These are phyloP conservation scores for Glarea lozoyensis DNA, from an alignment of 495 filamentous ascomycete genomes.

Conservation along the genomic window DNA sequence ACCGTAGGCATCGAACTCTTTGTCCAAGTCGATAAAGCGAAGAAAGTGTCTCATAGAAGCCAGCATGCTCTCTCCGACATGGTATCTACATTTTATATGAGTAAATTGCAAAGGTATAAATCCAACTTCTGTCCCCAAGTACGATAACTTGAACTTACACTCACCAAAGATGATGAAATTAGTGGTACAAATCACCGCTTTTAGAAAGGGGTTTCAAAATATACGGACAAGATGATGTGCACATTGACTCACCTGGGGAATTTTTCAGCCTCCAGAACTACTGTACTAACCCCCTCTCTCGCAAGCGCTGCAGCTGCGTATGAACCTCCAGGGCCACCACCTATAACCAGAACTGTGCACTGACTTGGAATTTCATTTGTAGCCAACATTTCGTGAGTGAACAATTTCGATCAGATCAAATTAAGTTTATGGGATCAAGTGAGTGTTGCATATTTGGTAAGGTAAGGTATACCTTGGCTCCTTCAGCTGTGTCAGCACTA, in stretches of 20 bases:
- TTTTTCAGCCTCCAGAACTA: conserved; percentile 36
- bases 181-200: too few relatives aligned
- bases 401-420: too few relatives aligned
- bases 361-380: conserved; percentile 32
- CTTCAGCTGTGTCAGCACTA: too few relatives aligned
- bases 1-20: conserved; percentile 32
- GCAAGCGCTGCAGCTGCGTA: conserved; percentile 34
- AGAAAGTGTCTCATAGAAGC: conserved; percentile 39
- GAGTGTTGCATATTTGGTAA: too few relatives aligned
- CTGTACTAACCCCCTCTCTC: conserved; percentile 32
- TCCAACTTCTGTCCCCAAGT: not conserved
- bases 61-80: conserved; percentile 42
- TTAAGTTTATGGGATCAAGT: too few relatives aligned
- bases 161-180: too few relatives aligned
- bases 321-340: conserved; percentile 39
- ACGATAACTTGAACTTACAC: too few relatives aligned
- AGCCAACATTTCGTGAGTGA: too few relatives aligned
- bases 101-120: not conserved
- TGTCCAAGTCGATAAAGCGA: conserved; percentile 37
- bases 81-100: conserved; percentile 26
- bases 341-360: conserved; percentile 33
- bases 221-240: too few relatives aligned
- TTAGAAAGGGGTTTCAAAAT: too few relatives aligned
- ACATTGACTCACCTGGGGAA: conserved; percentile 30
- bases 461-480: too few relatives aligned